These are phyloP conservation scores for Claviceps africana DNA, from an alignment of 2,329 filamentous ascomycete species.

Conservation along the genomic window DNA sequence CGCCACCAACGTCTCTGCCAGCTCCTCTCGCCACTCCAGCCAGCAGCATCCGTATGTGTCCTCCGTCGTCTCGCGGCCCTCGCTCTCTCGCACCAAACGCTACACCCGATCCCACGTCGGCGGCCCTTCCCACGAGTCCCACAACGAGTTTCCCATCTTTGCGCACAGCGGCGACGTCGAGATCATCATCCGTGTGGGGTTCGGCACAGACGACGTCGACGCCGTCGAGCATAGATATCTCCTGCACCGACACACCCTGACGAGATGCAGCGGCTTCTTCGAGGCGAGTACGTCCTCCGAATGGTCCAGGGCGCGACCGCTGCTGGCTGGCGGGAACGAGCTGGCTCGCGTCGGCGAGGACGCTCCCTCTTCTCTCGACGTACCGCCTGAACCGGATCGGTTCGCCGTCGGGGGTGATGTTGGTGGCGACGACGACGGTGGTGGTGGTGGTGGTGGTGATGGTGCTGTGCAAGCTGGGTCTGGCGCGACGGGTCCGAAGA, in stretches of 20 bases:
- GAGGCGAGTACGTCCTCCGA: conserved; percentile 71
- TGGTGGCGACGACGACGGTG: background rate
- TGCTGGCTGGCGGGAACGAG: conserved; percentile 23
- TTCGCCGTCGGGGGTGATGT: background rate
- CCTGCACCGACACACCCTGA: conserved; percentile 73
- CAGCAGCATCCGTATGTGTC: conserved; percentile 7
- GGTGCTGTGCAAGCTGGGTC: background rate
- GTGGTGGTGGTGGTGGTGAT: background rate
- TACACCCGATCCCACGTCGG: conserved; percentile 74
- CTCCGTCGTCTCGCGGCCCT: conserved; percentile 50
- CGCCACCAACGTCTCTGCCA: background rate
- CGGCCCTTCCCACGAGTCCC: conserved; percentile 51
- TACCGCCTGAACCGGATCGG: conserved; percentile 7
- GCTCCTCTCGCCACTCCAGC: background rate
- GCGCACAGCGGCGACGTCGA: conserved; percentile 85
- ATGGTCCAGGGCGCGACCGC: conserved; percentile 37
- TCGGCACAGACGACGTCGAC: conserved; percentile 35
- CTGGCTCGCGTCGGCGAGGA: conserved; percentile 41
- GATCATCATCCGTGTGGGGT: conserved; percentile 56
- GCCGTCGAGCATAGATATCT: conserved; percentile 62
- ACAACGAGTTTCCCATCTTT: conserved; percentile 90
- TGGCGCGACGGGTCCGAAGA: conserved; percentile 17
- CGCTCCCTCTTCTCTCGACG: conserved; percentile 11
- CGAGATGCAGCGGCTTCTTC: conserved; percentile 88
- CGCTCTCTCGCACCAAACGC: conserved; percentile 47